Percentiles rank a stretch among this genome's conserved stretches.
Conservation (phyloP, 352 stramenopile genomes). For the Globisporangium iwayamae region DNA sequence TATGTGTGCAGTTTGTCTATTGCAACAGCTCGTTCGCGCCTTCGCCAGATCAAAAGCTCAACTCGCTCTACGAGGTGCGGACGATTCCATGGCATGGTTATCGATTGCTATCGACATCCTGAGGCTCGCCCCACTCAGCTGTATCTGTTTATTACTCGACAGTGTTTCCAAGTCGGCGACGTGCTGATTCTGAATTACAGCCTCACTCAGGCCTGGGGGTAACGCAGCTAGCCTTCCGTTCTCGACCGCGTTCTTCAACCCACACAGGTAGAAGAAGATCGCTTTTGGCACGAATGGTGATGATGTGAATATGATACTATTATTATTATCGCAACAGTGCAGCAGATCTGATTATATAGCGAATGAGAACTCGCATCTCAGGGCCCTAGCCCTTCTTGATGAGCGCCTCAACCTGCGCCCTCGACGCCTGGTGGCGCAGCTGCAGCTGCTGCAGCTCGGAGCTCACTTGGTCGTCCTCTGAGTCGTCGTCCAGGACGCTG, state of each 20-base stretch:
- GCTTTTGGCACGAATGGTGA: not conserved
- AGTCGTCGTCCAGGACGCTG: conserved; percentile 53
- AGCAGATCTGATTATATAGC: not conserved
- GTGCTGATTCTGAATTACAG: conserved; percentile 87
- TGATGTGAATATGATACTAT: conserved; percentile 12
- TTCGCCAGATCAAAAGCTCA: conserved; percentile 77
- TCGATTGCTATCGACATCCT: not conserved
- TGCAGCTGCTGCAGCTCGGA: conserved; percentile 68
- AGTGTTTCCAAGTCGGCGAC: conserved; percentile 82
- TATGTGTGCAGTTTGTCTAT: conserved; percentile 71
- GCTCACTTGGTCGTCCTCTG: conserved; percentile 53
- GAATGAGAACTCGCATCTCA: not conserved
- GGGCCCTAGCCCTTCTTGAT: conserved; percentile 31
- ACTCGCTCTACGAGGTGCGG: conserved; percentile 69
- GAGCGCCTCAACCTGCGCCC: conserved; percentile 69
- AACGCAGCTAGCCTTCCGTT: conserved; percentile 15
- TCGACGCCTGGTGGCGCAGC: conserved; percentile 63
- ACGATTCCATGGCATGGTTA: not conserved
- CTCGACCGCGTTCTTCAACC: not conserved
- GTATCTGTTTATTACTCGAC: not conserved
- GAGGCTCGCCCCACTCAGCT: not conserved
- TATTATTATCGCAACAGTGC: conserved; percentile 14
- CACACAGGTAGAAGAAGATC: conserved; percentile 1
- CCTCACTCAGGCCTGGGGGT: conserved; percentile 80
- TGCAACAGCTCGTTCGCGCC: conserved; percentile 86